Base-by-base conservation (phyloP, 1,139 yeast genomes). In the Scheffersomyces titani region DNA sequence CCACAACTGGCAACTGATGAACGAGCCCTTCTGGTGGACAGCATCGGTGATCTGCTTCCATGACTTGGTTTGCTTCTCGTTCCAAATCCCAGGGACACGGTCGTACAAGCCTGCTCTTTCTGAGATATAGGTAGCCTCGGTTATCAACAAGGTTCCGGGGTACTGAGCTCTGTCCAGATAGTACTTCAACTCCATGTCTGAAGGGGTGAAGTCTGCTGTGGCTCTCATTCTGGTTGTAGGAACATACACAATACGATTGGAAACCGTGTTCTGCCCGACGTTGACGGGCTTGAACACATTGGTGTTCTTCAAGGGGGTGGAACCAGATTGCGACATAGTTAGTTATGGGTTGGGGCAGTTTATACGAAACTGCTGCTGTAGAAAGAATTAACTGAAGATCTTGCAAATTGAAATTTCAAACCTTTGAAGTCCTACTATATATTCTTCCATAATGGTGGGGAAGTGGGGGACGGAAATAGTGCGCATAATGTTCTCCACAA, bases 61-160 rank as follows among this genome's bases (percentile, higher is more conserved):
- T 11, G 57, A 60, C 30, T 40, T 51, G 47, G 65, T 19, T 78
- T 70, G 51, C 40, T 64, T 59, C 47, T 58, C 55, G 45, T 64
- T 68, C 54, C 63, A 61, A 52, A 61, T 61, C 52, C 50, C 59
- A 2, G 69, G 68, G 48, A 52, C 52, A 16, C 53, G 52, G 3
- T 54, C 47, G 22, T 58, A 56, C 13, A 57, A 53, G 3, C 76
- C 75, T 22, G 66, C 68, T 55, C 82, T 66, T n/a, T 67, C 69
- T 2, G 75, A n/a, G 18, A 70, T 66, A 59, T 70, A 70, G 3
- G 75, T 66, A 48, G 72, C 78, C 59, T 76, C 81, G 7, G 75
- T 63, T 57, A 75, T 68, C n/a, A 76, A 56, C 65, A 76, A 62
- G 9, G 78, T 65, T 18, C 81, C 80, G 18, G 75, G 71, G 53